Base-by-base conservation (phyloP, 169 alveolate genomes). In the Miamiensis avidus region DNA sequence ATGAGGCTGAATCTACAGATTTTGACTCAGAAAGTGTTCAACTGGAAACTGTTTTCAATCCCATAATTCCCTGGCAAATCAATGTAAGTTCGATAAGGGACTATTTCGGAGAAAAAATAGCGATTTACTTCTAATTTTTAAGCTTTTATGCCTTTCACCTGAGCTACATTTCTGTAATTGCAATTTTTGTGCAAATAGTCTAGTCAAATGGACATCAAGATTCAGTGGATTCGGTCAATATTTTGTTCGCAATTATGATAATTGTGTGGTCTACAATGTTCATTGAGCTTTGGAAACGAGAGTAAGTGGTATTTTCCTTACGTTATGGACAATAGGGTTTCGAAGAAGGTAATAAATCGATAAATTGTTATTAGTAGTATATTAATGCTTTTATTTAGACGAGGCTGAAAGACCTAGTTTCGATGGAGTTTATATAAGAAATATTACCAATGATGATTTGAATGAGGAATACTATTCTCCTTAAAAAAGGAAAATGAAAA, bases 71-170 rank as follows among this genome's bases (percentile, higher is more conserved):
- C 11, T 85, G 89, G 89, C 29, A 76, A 49, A 31, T 85, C 28
- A 33, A 75, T 29, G 79, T 78, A 27, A 76, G 33, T 33, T n/a
- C 83, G 1, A 78, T 85, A 29, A 31, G 89, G 29, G 86, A 79
- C 32, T 85, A 85, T 74, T 85, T 74, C 79, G 89, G 89, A 4
- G 89, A 85, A 65, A 85, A 85, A 64, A 85, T 85, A 31, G 89
- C 89, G 6, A 72, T 85, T 29, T 85, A 85, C 29, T 85, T 85
- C 69, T 29, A 33, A 34, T 85, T 85, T 79, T 30, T 85, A 0
- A 78, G 83, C 34, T 73, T 74, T 49, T 85, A 85, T 65, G 75
- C 89, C 29, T 72, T 72, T 33, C 75, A 85, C 29, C 79, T 85
- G 49, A 72, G 86, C 65, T 79, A 78, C 64, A 85, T 85, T 32